phyloP scores from a whole-genome alignment of 1,284 basidiomycete genomes.

The Rhodotorula sp. region DNA sequence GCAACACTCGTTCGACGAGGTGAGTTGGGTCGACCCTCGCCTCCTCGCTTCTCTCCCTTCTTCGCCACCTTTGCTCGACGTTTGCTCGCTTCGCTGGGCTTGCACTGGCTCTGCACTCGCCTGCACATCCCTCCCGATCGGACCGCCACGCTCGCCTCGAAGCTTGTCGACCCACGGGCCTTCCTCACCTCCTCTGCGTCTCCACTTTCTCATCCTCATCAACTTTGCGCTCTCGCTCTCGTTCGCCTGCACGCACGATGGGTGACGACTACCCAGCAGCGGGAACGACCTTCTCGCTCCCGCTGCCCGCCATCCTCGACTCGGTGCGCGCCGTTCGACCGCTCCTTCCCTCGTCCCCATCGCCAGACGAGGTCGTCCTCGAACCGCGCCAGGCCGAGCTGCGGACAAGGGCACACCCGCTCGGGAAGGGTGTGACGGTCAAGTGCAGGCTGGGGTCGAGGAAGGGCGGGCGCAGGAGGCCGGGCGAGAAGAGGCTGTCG shows the following conservation, averaged over 20 bases:
- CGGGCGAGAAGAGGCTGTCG: neutral
- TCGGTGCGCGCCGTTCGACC: no score
- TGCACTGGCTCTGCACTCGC: neutral
- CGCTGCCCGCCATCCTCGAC: neutral
- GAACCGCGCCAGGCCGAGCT: neutral
- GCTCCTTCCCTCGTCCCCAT: neutral
- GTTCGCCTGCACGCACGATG: neutral
- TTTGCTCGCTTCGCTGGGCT: neutral
- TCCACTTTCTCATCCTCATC: neutral
- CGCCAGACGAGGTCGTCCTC: neutral
- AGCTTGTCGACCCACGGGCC: neutral
- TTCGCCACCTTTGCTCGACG: neutral
- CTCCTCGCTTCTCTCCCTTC: neutral
- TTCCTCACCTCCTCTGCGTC: neutral
- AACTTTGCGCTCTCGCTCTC: neutral
- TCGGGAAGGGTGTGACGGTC: neutral
- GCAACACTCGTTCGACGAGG: neutral
- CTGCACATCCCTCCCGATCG: neutral
- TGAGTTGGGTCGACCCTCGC: neutral
- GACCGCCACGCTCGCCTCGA: neutral
- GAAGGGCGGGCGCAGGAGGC: neutral
- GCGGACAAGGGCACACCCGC: no score
- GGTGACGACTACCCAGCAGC: neutral
- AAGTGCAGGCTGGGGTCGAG: constrained; percentile 6
- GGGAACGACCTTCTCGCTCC: neutral